A percentile compares a stretch with the other conserved stretches of the same genome.
Evolutionary conservation across 2,329 filamentous ascomycete species (phyloP).

Genomic region (Phaeosphaeria sp.): DNA sequence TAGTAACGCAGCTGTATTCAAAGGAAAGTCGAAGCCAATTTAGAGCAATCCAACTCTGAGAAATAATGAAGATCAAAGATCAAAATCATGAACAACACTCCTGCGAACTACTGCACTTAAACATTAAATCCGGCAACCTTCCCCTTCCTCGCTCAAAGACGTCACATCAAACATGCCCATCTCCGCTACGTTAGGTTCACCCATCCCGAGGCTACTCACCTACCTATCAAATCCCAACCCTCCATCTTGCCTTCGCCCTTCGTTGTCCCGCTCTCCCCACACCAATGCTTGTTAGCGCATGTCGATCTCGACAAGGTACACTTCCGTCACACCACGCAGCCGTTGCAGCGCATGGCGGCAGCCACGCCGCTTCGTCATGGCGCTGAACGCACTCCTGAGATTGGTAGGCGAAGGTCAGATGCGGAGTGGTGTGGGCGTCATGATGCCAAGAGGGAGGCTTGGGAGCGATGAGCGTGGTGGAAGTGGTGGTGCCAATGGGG

Average conservation of each 20-base stretch:
- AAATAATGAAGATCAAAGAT: no score
- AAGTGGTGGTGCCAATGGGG: slow-evolving; percentile 13
- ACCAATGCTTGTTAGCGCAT: slow-evolving; percentile 17
- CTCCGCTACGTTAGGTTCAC: neutral
- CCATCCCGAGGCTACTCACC: slow-evolving; percentile 22
- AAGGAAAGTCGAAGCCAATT: neutral
- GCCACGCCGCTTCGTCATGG: neutral
- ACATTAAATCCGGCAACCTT: neutral
- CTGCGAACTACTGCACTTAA: neutral
- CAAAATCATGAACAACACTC: neutral
- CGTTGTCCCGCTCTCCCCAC: slow-evolving; percentile 12
- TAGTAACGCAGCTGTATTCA: neutral
- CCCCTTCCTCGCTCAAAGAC: slow-evolving; percentile 1
- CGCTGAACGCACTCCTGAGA: neutral
- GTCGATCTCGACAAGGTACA: slow-evolving; percentile 14
- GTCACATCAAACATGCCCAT: slow-evolving; percentile 3
- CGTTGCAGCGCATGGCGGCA: neutral
- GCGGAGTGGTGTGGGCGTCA: slow-evolving; percentile 1
- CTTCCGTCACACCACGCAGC: neutral
- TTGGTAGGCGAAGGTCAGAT: neutral
- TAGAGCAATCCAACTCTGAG: no score
- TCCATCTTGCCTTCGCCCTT: neutral
- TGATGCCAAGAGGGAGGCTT: slow-evolving; percentile 7
- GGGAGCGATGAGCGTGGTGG: neutral
- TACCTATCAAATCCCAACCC: slow-evolving; percentile 11